Conservation (phyloP, 78 protist genomes). For the Dictyostelium capitatum region DNA sequence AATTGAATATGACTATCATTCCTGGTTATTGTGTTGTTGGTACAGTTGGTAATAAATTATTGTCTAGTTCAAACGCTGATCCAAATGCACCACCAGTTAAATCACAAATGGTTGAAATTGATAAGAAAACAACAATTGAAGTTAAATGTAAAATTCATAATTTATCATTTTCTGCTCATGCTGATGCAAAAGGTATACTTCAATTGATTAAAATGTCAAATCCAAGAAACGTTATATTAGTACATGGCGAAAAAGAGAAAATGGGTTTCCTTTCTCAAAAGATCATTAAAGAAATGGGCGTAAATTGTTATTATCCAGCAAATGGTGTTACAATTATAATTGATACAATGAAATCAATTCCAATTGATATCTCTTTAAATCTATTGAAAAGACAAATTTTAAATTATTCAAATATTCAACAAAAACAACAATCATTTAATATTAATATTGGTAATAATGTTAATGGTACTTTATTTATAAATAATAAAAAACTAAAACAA, state of each 20-base stretch:
- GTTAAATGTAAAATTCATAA: constrained; percentile 82
- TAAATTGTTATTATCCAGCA: constrained; percentile 92
- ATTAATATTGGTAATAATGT: not conserved
- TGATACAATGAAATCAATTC: constrained; percentile 58
- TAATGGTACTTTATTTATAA: not conserved
- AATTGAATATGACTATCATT: constrained; percentile 93
- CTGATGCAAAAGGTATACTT: constrained; percentile 98
- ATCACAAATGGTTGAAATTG: constrained; percentile 83
- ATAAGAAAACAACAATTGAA: constrained; percentile 70
- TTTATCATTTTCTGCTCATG: constrained; percentile 97
- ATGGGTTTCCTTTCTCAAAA: constrained; percentile 89
- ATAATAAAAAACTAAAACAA: not conserved
- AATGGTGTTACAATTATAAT: constrained; percentile 89
- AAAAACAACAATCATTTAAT: not conserved
- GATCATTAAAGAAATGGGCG: constrained; percentile 84
- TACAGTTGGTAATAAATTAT: constrained; percentile 93
- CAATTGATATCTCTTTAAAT: constrained; percentile 71
- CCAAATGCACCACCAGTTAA: not conserved
- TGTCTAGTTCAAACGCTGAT: not conserved
- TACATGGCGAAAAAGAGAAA: constrained; percentile 97
- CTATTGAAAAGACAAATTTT: constrained; percentile 73
- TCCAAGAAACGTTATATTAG: constrained; percentile 95
- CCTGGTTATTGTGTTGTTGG: constrained; percentile 98
- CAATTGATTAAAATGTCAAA: constrained; percentile 86
- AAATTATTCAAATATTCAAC: constrained; percentile 13